These are phyloP conservation scores for Corymbia calophylla DNA, from an alignment of 441 rosid species.

Conservation along the genomic window DNA sequence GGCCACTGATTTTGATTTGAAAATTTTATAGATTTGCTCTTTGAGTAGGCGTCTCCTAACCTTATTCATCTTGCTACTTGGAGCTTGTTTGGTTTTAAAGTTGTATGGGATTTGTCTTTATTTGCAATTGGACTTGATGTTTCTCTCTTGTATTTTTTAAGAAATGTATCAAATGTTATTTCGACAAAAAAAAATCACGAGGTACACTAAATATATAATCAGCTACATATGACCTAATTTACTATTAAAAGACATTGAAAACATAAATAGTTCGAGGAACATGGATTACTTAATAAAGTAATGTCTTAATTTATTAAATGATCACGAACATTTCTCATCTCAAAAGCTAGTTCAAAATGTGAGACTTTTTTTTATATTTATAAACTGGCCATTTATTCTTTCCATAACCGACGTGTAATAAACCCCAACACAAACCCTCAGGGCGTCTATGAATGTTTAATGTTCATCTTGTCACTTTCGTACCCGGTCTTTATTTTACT, in stretches of 20 bases:
- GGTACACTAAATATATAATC: neutral
- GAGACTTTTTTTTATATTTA: too few relatives aligned
- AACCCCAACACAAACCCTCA: neutral
- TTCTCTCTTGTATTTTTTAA: neutral
- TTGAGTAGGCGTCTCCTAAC: neutral
- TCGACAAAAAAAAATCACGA: neutral
- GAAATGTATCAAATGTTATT: neutral
- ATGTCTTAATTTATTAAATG: neutral
- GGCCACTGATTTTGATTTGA: neutral
- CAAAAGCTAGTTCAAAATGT: accelerated
- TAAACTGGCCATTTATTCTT: too few relatives aligned
- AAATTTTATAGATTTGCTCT: neutral
- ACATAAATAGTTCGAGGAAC: neutral
- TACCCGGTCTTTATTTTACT: neutral
- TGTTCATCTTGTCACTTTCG: neutral
- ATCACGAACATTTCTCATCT: accelerated
- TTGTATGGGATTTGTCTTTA: neutral
- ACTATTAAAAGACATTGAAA: neutral
- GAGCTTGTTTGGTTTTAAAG: neutral
- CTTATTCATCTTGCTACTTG: too few relatives aligned
- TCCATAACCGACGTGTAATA: neutral
- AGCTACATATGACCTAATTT: neutral
- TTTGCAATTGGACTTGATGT: neutral
- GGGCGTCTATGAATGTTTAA: neutral
- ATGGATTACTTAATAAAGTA: neutral